These are phyloP conservation scores for Ophiostoma triangulosporum DNA, from an alignment of 2,329 filamentous ascomycete genomes.

Conservation along the genomic window DNA sequence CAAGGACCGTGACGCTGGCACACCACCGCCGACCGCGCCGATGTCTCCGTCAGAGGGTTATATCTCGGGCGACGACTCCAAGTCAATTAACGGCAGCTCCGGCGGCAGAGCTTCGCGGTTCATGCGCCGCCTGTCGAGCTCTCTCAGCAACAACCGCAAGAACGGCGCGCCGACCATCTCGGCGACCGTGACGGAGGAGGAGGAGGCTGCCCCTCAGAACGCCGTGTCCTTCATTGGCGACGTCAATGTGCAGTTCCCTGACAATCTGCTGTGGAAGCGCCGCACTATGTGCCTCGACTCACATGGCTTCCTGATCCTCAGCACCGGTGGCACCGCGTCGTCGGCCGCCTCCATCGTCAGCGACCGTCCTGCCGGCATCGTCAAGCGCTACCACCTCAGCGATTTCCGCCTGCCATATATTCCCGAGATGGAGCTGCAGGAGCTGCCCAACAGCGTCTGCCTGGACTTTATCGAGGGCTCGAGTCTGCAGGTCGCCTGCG, in stretches of 20 bases:
- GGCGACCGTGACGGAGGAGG: slow-evolving; percentile 38
- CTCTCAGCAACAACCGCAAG: slow-evolving; percentile 35
- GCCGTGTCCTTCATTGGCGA: slow-evolving; percentile 65
- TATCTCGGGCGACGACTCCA: slow-evolving; percentile 32
- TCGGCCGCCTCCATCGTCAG: slow-evolving; percentile 24
- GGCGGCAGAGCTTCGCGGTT: slow-evolving; percentile 36
- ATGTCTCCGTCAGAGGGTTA: slow-evolving; percentile 32
- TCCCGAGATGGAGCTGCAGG: slow-evolving; percentile 83
- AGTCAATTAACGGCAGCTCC: slow-evolving; percentile 16
- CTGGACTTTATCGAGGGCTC: slow-evolving; percentile 48
- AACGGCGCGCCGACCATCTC: slow-evolving; percentile 31
- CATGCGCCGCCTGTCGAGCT: slow-evolving; percentile 44
- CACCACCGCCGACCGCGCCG: slow-evolving; percentile 1
- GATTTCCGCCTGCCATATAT: slow-evolving; percentile 70
- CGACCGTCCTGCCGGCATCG: slow-evolving; percentile 31
- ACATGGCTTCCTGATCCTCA: slow-evolving; percentile 70
- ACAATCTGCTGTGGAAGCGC: slow-evolving; percentile 92
- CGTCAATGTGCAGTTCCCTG: slow-evolving; percentile 93
- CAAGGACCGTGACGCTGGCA: slow-evolving; percentile 26
- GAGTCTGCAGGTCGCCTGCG: slow-evolving; percentile 48
- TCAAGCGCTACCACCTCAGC: slow-evolving; percentile 72
- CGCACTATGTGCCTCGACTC: slow-evolving; percentile 77
- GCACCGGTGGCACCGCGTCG: slow-evolving; percentile 45
- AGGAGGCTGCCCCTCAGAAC: slow-evolving; percentile 22
- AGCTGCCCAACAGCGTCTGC: slow-evolving; percentile 73